Percentiles rank a stretch among this genome's conserved stretches.
Evolutionary conservation across 108 stramenopile species (phyloP).

Genomic region (Conticribra weissflogii): DNA sequence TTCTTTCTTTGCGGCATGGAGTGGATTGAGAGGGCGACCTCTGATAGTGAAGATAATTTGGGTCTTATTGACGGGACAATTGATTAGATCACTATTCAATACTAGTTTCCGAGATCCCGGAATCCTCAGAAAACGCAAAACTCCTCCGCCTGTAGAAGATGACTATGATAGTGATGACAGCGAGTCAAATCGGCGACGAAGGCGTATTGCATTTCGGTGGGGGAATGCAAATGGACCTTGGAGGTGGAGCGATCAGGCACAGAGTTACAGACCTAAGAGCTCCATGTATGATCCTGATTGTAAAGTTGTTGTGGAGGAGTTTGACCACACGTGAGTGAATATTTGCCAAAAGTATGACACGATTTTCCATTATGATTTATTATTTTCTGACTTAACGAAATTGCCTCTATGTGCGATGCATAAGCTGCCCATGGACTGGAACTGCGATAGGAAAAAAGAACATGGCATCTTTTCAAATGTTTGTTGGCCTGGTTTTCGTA

Average conservation of each 20-base stretch:
- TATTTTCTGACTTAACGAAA: too few relatives aligned
- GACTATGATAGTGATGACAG: constrained; percentile 25
- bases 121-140: constrained; percentile 36
- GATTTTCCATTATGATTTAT: too few relatives aligned
- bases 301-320: constrained; percentile 85
- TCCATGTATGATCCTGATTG: constrained; percentile 87
- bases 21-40: constrained; percentile 44
- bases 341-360: too few relatives aligned
- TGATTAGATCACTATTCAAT: constrained; percentile 40
- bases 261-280: constrained; percentile 77
- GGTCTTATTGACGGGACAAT: constrained; percentile 43
- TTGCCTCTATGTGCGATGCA: too few relatives aligned
- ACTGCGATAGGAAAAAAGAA: constrained; percentile 88
- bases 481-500: constrained; percentile 69
- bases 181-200: constrained; percentile 9
- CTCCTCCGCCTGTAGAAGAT: constrained; percentile 29
- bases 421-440: constrained; percentile 69
- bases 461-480: constrained; percentile 72
- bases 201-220: constrained; percentile 43
- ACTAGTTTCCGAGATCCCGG: constrained; percentile 63
- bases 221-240: constrained; percentile 30
- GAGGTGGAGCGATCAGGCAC: constrained; percentile 76
- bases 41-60: constrained; percentile 49
- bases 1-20: constrained; percentile 45
- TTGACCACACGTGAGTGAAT: constrained; percentile 91